Evolutionary conservation across 495 filamentous ascomycete species (phyloP).

Genomic region (Tuber indicum): DNA sequence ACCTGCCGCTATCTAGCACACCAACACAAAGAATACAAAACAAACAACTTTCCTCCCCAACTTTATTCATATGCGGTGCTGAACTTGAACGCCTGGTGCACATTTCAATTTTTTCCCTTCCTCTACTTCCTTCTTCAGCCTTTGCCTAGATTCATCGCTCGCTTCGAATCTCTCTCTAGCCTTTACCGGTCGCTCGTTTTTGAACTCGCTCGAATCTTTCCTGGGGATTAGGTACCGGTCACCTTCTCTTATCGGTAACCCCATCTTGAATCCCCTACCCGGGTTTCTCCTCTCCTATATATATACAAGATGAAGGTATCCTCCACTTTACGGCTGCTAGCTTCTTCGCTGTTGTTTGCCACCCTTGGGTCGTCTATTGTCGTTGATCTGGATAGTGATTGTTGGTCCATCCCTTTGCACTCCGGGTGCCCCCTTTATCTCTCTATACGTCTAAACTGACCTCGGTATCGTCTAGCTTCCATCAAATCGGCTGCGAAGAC

Average conservation of each 20-base stretch:
- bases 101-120: not conserved
- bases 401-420: not conserved
- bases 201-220: not conserved
- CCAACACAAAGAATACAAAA: not conserved
- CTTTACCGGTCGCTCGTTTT: not conserved
- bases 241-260: not conserved
- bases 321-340: not conserved
- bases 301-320: not conserved
- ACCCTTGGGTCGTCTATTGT: conserved; percentile 3
- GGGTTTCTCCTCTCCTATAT: not conserved
- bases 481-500: conserved; percentile 24
- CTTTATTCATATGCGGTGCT: conserved; percentile 1
- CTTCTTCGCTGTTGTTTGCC: conserved; percentile 1
- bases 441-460: not conserved
- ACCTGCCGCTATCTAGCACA: not conserved
- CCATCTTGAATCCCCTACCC: not conserved
- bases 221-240: not conserved
- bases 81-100: conserved; percentile 2
- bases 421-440: not conserved
- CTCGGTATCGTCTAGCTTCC: conserved; percentile 16
- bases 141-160: not conserved
- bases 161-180: not conserved
- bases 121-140: not conserved
- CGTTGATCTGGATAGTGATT: not conserved
- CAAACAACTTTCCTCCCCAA: not conserved